These are phyloP conservation scores for Candida sp. DNA, from an alignment of 1,139 yeast species.

Conservation along the genomic window DNA sequence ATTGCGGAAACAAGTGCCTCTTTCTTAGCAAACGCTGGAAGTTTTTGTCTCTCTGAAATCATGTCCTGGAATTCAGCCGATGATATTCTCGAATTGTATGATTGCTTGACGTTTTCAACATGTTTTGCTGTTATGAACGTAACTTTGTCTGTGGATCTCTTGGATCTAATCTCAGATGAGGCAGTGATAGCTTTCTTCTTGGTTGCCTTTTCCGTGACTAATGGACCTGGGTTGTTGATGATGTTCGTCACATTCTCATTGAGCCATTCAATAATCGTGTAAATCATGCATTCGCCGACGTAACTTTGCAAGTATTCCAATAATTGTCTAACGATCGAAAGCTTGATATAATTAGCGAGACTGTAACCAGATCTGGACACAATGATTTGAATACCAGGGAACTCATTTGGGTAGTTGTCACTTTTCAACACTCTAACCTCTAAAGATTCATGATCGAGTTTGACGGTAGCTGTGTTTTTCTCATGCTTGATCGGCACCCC, in stretches of 20 bases:
- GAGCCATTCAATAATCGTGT: conserved; percentile 73
- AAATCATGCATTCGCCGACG: conserved; percentile 73
- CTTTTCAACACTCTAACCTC: conserved; percentile 55
- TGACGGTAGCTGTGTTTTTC: conserved; percentile 27
- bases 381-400: conserved; percentile 66
- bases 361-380: conserved; percentile 49
- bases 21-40: conserved; percentile 87
- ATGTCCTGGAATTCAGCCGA: conserved; percentile 16
- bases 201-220: conserved; percentile 27
- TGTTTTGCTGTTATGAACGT: conserved; percentile 7
- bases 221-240: conserved; percentile 75
- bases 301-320: conserved; percentile 47
- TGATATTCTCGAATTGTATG: conserved; percentile 17
- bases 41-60: conserved; percentile 41
- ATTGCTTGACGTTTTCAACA: conserved; percentile 25
- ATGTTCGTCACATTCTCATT: conserved; percentile 62
- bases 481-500: conserved; percentile 29
- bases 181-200: not conserved
- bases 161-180: not conserved
- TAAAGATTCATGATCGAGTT: conserved; percentile 34
- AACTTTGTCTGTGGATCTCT: not conserved
- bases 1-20: conserved; percentile 60
- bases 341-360: conserved; percentile 76
- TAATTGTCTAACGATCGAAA: conserved; percentile 60
- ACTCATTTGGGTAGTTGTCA: conserved; percentile 54